Evolutionary conservation across 257 asterid genomes (phyloP).

Genomic region (Mitragyna speciosa): DNA sequence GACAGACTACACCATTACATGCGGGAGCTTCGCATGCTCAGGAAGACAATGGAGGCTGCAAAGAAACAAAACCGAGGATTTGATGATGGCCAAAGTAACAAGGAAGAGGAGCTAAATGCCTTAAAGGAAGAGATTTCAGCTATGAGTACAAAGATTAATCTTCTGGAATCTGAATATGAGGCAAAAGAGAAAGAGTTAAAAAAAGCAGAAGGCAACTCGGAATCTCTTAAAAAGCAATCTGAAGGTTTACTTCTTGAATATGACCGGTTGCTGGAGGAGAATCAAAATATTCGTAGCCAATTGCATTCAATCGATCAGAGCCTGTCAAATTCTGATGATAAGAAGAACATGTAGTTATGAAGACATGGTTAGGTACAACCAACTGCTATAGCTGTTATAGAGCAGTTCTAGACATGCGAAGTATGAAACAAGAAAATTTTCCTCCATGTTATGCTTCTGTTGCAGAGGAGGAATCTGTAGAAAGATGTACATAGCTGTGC

Average conservation of each 20-base stretch:
- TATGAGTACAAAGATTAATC: constrained; percentile 18
- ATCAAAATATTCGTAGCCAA: constrained; percentile 41
- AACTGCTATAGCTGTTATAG: neutral
- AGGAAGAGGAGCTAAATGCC: constrained; percentile 24
- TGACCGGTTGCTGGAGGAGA: constrained; percentile 45
- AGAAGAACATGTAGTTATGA: constrained; percentile 25
- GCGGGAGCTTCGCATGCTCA: constrained; percentile 77
- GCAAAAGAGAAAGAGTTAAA: constrained; percentile 30
- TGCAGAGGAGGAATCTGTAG: neutral
- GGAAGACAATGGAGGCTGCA: constrained; percentile 71
- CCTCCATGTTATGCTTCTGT: neutral
- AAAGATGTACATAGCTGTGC: neutral
- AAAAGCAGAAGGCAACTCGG: constrained; percentile 35
- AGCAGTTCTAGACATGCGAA: neutral
- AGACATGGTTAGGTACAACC: neutral
- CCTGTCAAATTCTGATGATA: constrained; percentile 24
- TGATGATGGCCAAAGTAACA: constrained; percentile 33
- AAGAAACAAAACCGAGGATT: constrained; percentile 52
- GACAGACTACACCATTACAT: constrained; percentile 87
- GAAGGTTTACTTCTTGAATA: constrained; percentile 40
- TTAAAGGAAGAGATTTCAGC: constrained; percentile 29
- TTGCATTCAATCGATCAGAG: constrained; percentile 34
- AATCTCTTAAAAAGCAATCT: constrained; percentile 40
- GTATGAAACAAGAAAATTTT: neutral
- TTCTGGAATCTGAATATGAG: constrained; percentile 30